Evolutionary conservation across 352 stramenopile genomes (phyloP).

Genomic region (Phytophthora colocasiae): DNA sequence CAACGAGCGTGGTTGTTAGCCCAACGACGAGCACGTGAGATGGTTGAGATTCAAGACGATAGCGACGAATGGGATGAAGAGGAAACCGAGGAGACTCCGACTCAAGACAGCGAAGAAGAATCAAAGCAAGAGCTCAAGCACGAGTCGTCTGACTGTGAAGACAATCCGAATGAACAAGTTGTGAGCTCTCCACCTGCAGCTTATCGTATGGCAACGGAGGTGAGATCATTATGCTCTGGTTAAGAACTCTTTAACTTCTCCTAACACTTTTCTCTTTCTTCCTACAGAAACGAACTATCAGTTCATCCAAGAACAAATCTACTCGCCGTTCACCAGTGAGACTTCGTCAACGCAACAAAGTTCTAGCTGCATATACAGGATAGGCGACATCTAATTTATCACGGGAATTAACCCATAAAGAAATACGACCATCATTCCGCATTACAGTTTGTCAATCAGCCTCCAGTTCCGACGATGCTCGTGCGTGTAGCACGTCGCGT

Average conservation of each 20-base stretch:
- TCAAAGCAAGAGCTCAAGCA: conserved; percentile 20
- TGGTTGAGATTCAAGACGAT: conserved; percentile 25
- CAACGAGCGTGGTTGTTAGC: conserved; percentile 32
- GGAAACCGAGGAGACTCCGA: conserved; percentile 45
- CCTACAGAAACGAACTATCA: conserved; percentile 11
- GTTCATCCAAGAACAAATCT: conserved; percentile 4
- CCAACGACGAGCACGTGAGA: conserved; percentile 30
- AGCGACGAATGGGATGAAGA: conserved; percentile 37
- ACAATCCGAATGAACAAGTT: conserved; percentile 19
- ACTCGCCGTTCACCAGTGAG: conserved; percentile 8
- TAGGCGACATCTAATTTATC: conserved; percentile 34
- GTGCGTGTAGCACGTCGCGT: conserved; percentile 23
- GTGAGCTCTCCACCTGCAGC: conserved; percentile 14
- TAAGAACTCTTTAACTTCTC: background rate
- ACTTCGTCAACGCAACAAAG: conserved; percentile 18
- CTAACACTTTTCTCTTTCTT: conserved; percentile 11
- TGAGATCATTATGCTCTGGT: conserved; percentile 6
- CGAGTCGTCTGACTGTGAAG: conserved; percentile 1
- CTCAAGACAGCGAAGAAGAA: conserved; percentile 29
- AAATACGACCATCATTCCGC: conserved; percentile 20
- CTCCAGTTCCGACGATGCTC: conserved; percentile 31
- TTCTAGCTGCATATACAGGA: conserved; percentile 4
- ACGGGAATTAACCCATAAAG: conserved; percentile 3
- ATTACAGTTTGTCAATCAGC: conserved; percentile 9
- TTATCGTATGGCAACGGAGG: conserved; percentile 32